Percentiles rank a stretch among this genome's conserved stretches.
These are phyloP conservation scores for Pythium myriotylum DNA, from an alignment of 352 stramenopile species.

Conservation along the genomic window DNA sequence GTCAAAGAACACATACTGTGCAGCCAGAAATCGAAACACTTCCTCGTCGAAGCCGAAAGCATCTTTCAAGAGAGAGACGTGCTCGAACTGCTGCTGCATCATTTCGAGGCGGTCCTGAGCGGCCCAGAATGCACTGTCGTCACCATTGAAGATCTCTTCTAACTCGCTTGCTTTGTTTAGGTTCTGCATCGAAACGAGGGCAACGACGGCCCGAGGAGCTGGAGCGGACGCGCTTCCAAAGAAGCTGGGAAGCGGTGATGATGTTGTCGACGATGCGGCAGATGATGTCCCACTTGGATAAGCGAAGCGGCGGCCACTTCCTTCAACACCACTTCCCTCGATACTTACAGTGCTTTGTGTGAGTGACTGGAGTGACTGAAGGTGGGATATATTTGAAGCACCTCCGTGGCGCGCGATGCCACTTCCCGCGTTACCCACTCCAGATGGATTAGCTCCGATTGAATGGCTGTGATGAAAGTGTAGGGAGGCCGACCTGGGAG, in stretches of 20 bases:
- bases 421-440: neutral
- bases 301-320: slow-evolving; percentile 20
- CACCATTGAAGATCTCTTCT: slow-evolving; percentile 70
- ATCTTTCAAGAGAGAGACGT: slow-evolving; percentile 69
- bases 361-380: slow-evolving; percentile 6
- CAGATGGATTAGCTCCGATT: neutral
- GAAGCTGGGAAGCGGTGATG: slow-evolving; percentile 33
- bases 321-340: slow-evolving; percentile 22
- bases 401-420: slow-evolving; percentile 25
- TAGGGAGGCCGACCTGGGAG: slow-evolving; percentile 4
- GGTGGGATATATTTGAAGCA: neutral
- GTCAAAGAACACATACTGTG: slow-evolving; percentile 62
- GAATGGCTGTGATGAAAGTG: slow-evolving; percentile 16
- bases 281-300: slow-evolving; percentile 29
- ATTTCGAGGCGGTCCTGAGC: slow-evolving; percentile 55
- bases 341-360: slow-evolving; percentile 8
- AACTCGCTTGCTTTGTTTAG: slow-evolving; percentile 58
- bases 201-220: slow-evolving; percentile 64
- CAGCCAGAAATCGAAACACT: slow-evolving; percentile 81
- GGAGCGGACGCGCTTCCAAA: slow-evolving; percentile 38
- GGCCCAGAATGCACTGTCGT: slow-evolving; percentile 58
- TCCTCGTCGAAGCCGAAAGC: slow-evolving; percentile 88
- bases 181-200: slow-evolving; percentile 80
- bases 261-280: slow-evolving; percentile 41
- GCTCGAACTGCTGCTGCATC: slow-evolving; percentile 70